Evolutionary conservation across 2,329 filamentous ascomycete species (phyloP), one percentile per base, ranked within the genome.

Genomic region (Akanthomyces lecanii): DNA sequence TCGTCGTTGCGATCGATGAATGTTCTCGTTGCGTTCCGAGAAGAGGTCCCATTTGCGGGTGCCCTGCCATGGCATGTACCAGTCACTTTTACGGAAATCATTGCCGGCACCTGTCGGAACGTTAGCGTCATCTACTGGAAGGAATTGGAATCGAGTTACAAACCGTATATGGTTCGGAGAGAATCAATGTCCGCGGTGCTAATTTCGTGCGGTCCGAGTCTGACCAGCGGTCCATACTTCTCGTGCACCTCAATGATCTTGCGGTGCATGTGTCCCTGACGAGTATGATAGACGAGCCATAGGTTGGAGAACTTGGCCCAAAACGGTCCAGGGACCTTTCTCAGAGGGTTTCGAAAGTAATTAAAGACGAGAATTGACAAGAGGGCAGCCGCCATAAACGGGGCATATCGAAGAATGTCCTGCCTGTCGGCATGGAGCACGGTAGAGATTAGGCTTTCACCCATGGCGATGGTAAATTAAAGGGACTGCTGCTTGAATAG

Each of bases 191-290:
- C 18, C 4, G 44, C 44, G 12, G 44, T 47, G 21, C 44, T 47
- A n/a, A 47, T 47, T 47, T 47, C 44, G 44, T 47, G 44, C 44
- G 44, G 44, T 23, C 44, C 44, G n/a, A 47, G 44, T 23, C 44
- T n/a, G 23, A 47, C 44, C 18, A 47, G 44, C 6, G 44, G 44
- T 68, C 70, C 70, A 38, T 71, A 67, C 42, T 69, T 65, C 1
- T 67, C 50, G 51, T 71, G 70, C 8, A 72, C 66, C 18, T 66
- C 36, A 4, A 65, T 38, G 38, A 70, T 72, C 16, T 65, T 64
- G 1, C 57, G 28, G 33, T 72, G 65, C 33, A 71, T 71, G 2
- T 21, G 11, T 10, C 70, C 70, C 11, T 65, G 53, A 5, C 61
- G 60, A 4, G 70, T 25, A 1, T 62, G 58, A 7, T 54, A 63